A percentile compares a stretch with the other conserved stretches of the same genome.
phyloP scores from a whole-genome alignment of 2,329 filamentous ascomycete species.

The Ophiostoma quercus region DNA sequence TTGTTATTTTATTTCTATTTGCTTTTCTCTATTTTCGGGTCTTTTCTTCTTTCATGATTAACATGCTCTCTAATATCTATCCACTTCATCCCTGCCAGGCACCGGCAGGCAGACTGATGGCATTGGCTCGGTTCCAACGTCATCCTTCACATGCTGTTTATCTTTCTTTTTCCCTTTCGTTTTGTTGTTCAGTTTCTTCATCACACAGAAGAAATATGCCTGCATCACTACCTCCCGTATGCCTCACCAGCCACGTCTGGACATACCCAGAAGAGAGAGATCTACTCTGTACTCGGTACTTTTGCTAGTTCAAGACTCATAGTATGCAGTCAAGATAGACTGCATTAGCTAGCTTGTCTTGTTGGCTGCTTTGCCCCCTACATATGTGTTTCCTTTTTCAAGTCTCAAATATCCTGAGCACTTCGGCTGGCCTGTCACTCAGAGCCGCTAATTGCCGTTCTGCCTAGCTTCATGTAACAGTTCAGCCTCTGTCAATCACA shows the following conservation, averaged over 20 bases:
- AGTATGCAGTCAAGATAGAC: neutral
- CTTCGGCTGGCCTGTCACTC: neutral
- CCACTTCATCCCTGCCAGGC: neutral
- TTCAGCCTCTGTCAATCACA: constrained; percentile 7
- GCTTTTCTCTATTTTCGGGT: neutral
- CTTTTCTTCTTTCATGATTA: neutral
- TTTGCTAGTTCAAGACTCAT: neutral
- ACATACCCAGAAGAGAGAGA: neutral
- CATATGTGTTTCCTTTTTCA: neutral
- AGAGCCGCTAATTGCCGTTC: neutral
- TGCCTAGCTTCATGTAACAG: constrained; percentile 2
- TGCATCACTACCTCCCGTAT: neutral
- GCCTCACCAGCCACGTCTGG: neutral
- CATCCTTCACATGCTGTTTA: neutral
- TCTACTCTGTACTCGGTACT: neutral
- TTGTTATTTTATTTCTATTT: neutral
- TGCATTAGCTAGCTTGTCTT: constrained; percentile 4
- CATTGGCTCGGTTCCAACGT: neutral
- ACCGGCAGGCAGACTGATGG: neutral
- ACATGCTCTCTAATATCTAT: neutral
- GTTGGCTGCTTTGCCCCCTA: neutral
- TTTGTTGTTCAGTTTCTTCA: neutral
- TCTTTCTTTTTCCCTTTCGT: neutral
- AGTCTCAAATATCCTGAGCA: neutral
- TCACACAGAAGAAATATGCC: neutral